Conservation (phyloP, 352 stramenopile species). For the Globisporangium echinulatum region DNA sequence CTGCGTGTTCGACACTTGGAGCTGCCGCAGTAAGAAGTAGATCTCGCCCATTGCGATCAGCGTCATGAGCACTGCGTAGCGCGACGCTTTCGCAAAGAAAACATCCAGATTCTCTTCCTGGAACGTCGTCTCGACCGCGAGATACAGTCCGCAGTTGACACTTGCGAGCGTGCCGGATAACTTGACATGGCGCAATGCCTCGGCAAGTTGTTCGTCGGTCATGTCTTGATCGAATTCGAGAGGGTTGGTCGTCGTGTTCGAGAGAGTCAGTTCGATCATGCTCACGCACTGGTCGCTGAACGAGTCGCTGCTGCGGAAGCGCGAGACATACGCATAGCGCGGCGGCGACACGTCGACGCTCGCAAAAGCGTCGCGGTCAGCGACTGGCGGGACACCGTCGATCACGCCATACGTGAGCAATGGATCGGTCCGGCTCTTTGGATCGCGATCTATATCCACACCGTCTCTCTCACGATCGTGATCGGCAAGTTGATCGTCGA, state of each 20-base stretch:
- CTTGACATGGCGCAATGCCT: constrained; percentile 41
- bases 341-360: constrained; percentile 75
- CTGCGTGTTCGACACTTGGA: constrained; percentile 82
- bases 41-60: constrained; percentile 83
- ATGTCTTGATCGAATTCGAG: constrained; percentile 16
- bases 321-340: constrained; percentile 68
- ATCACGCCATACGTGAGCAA: constrained; percentile 56
- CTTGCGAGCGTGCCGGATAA: constrained; percentile 59
- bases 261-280: constrained; percentile 68
- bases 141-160: constrained; percentile 71
- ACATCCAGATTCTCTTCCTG: constrained; percentile 79
- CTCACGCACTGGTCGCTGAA: constrained; percentile 82
- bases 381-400: constrained; percentile 51
- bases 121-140: constrained; percentile 70
- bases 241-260: constrained; percentile 27
- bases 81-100: constrained; percentile 75
- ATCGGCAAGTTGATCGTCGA: constrained; percentile 15
- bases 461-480: too few species aligned
- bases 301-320: constrained; percentile 74
- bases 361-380: constrained; percentile 61
- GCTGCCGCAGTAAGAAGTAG: constrained; percentile 77
- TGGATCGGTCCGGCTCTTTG: too few species aligned
- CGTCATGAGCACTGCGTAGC: constrained; percentile 81
- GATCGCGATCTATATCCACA: too few species aligned
- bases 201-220: constrained; percentile 21